Evolutionary conservation across 257 asterid species (phyloP).

Genomic region (Gentiana straminea): DNA sequence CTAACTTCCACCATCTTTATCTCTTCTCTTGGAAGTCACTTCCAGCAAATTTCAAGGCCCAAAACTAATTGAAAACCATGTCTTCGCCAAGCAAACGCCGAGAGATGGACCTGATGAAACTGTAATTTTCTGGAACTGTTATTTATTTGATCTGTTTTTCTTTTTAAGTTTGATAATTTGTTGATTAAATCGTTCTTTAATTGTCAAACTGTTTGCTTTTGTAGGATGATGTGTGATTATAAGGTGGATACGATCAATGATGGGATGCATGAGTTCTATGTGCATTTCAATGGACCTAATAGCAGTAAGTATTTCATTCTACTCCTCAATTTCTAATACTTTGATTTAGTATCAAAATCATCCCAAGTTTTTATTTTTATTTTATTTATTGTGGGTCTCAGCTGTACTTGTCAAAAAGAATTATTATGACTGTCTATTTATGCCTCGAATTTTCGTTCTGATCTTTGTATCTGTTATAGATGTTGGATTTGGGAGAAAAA

Average conservation of each 20-base stretch:
- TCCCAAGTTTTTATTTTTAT: too few relatives aligned
- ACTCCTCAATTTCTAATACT: conserved; percentile 4
- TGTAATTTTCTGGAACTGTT: conserved; percentile 31
- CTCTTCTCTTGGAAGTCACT: background rate
- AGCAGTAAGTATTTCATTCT: conserved; percentile 51
- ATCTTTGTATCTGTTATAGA: too few relatives aligned
- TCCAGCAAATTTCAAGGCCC: background rate
- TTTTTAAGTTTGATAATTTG: too few relatives aligned
- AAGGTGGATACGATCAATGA: conserved; percentile 94
- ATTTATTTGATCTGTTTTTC: background rate
- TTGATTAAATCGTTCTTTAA: too few relatives aligned
- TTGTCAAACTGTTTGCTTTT: background rate
- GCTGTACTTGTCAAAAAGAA: too few relatives aligned
- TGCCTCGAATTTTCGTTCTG: too few relatives aligned
- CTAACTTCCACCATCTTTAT: background rate
- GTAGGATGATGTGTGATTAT: conserved; percentile 56
- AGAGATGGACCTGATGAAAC: conserved; percentile 92
- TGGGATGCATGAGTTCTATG: conserved; percentile 84
- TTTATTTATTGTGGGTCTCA: too few relatives aligned
- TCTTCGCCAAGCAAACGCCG: conserved; percentile 97
- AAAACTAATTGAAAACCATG: conserved; percentile 28
- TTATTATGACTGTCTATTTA: background rate
- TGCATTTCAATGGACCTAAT: conserved; percentile 80
- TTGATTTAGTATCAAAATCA: background rate
- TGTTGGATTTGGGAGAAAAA: too few relatives aligned